Percentiles rank a stretch among this genome's conserved stretches.
Evolutionary conservation across 805 yeast genomes (phyloP).

Genomic region (Schizosaccharomyces lindneri): DNA sequence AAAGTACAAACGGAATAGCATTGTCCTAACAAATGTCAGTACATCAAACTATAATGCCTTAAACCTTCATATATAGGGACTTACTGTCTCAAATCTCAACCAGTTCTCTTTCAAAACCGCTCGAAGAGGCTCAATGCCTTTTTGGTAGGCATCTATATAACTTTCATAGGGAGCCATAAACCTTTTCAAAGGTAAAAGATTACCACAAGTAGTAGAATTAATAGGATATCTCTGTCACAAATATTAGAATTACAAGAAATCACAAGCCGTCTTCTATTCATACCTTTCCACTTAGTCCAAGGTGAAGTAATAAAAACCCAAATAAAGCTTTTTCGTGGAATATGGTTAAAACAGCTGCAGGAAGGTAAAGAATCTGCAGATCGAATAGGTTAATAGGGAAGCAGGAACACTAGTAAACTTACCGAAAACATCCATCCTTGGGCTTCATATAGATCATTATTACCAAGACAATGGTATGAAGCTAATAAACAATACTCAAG

Average conservation of each 20-base stretch:
- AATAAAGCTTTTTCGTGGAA: background rate
- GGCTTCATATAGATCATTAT: background rate
- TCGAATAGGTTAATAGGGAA: background rate
- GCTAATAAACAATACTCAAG: background rate
- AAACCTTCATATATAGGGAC: background rate
- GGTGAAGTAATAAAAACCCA: background rate
- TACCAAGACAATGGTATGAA: background rate
- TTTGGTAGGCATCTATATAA: background rate
- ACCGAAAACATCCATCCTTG: background rate
- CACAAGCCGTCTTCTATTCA: background rate
- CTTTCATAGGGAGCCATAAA: background rate
- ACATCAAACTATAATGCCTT: background rate
- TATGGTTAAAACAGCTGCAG: background rate
- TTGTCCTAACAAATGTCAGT: background rate
- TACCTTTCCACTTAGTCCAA: background rate
- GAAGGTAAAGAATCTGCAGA: background rate
- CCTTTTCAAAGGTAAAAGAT: background rate
- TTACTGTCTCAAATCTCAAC: background rate
- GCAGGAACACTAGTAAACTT: background rate
- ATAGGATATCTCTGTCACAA: background rate
- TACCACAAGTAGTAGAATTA: background rate
- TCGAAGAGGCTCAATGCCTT: background rate
- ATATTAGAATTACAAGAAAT: background rate
- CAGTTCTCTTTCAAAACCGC: background rate
- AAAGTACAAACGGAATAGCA: background rate